Evolutionary conservation across 805 yeast genomes (phyloP).

Genomic region (Yamadazyma sp.): DNA sequence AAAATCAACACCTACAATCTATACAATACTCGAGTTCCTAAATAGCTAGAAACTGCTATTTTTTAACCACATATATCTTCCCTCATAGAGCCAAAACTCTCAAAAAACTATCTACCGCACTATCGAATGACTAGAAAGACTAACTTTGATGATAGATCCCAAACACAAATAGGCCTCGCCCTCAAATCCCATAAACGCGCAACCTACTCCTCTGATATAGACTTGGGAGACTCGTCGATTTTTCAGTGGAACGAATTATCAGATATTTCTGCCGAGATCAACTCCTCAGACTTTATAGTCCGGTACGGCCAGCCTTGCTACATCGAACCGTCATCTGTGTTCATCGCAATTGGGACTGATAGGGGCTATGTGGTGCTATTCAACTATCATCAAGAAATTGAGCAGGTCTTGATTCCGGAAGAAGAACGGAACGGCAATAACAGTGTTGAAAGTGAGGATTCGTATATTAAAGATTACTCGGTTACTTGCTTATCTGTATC

Average conservation of each 20-base stretch:
- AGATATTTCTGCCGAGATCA: conserved; percentile 20
- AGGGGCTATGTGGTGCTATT: conserved; percentile 66
- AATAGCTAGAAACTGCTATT: no score
- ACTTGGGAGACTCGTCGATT: neutral
- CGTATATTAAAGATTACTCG: conserved; percentile 16
- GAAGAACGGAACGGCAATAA: conserved; percentile 3
- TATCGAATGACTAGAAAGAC: conserved; percentile 15
- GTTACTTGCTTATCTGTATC: conserved; percentile 61
- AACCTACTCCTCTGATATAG: neutral
- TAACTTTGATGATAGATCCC: conserved; percentile 40
- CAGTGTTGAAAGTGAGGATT: neutral
- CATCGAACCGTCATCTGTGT: conserved; percentile 28
- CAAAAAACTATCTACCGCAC: no score
- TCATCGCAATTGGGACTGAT: conserved; percentile 67
- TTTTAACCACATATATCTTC: no score
- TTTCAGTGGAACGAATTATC: conserved; percentile 29
- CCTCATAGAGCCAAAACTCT: no score
- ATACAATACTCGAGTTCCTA: no score
- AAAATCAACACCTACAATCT: no score
- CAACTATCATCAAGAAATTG: conserved; percentile 63
- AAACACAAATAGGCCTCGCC: conserved; percentile 27
- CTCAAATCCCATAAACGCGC: conserved; percentile 15
- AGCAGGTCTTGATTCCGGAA: conserved; percentile 37
- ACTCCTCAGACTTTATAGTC: conserved; percentile 22
- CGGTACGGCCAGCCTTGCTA: conserved; percentile 23